These are phyloP conservation scores for Mychonastes homosphaera DNA, from an alignment of 139 green algal genomes.

Conservation along the genomic window DNA sequence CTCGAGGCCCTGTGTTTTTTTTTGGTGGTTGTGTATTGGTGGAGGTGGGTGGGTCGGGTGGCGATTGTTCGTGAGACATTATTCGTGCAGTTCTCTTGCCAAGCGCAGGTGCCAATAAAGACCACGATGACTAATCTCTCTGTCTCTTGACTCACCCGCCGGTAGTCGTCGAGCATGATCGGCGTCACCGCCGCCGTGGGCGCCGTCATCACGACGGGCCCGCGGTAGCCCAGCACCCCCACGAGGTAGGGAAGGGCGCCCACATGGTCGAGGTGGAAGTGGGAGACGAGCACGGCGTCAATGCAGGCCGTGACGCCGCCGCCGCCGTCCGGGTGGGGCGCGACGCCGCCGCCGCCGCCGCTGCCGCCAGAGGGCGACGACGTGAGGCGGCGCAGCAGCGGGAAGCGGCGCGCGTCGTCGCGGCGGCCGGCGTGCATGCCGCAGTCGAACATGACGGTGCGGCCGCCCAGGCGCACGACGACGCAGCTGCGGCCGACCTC, in stretches of 20 bases:
- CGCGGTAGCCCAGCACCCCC: conserved; percentile 36
- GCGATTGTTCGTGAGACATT: too few species aligned
- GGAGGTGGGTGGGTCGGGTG: too few species aligned
- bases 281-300: conserved; percentile 48
- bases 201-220: conserved; percentile 55
- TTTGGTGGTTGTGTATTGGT: too few species aligned
- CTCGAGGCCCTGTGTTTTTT: too few species aligned
- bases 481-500: conserved; percentile 40
- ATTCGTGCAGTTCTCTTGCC: too few species aligned
- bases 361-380: too few species aligned
- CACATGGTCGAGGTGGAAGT: conserved; percentile 61
- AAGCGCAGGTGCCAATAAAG: too few species aligned
- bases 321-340: conserved; percentile 1
- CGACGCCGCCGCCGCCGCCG: neutral
- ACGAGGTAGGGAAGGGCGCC: conserved; percentile 51
- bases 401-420: conserved; percentile 32
- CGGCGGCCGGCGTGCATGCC: conserved; percentile 46
- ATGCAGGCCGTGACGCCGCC: conserved; percentile 27
- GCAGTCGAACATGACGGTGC: conserved; percentile 58
- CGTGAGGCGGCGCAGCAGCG: conserved; percentile 19
- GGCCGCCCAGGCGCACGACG: conserved; percentile 23
- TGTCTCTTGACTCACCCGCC: conserved; percentile 34
- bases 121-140: too few species aligned
- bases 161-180: conserved; percentile 61
- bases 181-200: conserved; percentile 47